Evolutionary conservation across 805 yeast genomes (phyloP).

Genomic region (Yamadazyma kitorensis): DNA sequence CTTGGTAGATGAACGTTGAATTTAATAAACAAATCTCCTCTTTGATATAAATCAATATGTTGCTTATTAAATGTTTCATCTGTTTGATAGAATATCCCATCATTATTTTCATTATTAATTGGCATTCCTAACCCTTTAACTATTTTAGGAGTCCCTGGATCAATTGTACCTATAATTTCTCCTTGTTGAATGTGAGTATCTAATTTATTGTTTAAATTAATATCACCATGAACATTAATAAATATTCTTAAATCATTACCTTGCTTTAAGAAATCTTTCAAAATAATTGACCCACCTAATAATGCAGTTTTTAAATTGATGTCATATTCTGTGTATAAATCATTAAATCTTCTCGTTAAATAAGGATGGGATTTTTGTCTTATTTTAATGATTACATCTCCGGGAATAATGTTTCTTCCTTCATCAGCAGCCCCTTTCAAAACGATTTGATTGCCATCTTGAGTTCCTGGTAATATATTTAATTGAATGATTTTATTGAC

Average conservation of each 20-base stretch:
- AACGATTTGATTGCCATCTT: conserved; percentile 49
- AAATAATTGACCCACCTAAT: conserved; percentile 50
- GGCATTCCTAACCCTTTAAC: conserved; percentile 66
- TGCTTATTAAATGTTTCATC: conserved; percentile 2
- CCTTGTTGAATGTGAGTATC: conserved; percentile 27
- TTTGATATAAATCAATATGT: conserved; percentile 15
- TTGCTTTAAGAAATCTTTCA: conserved; percentile 30
- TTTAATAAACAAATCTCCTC: conserved; percentile 39
- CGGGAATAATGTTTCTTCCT: conserved; percentile 56
- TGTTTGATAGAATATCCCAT: conserved; percentile 26
- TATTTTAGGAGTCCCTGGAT: conserved; percentile 47
- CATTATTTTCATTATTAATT: conserved; percentile 22
- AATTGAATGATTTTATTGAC: conserved; percentile 52
- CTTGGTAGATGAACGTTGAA: conserved; percentile 37
- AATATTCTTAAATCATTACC: conserved; percentile 27
- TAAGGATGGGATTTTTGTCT: conserved; percentile 36
- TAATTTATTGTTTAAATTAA: conserved; percentile 13
- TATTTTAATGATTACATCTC: conserved; percentile 62
- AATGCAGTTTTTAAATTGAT: conserved; percentile 55
- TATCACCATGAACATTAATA: conserved; percentile 36
- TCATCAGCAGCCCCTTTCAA: conserved; percentile 66
- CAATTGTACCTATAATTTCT: conserved; percentile 52
- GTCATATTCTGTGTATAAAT: conserved; percentile 42
- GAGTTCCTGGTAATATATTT: conserved; percentile 55
- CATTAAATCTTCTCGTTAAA: conserved; percentile 43